Conservation (phyloP, 2,329 filamentous ascomycete genomes). For the Stemphylium lycopersici region DNA sequence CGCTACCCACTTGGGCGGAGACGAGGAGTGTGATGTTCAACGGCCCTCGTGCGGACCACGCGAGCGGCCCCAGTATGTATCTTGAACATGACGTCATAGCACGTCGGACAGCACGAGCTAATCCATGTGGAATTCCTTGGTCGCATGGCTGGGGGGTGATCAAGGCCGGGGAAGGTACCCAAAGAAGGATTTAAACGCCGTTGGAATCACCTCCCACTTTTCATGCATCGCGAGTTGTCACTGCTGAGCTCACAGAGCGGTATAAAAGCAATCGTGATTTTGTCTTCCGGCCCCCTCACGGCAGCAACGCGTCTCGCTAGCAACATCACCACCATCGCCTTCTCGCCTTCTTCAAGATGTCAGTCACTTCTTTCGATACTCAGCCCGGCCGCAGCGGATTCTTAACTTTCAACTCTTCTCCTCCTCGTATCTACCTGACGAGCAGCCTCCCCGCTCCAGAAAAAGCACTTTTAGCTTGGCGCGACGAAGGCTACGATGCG, state of each 20-base stretch:
- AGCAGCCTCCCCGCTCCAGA: slow-evolving; percentile 48
- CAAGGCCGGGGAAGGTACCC: background rate
- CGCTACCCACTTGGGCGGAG: background rate
- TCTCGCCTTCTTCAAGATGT: slow-evolving; percentile 24
- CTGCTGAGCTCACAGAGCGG: background rate
- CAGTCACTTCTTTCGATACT: slow-evolving; percentile 33
- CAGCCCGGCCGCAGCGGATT: slow-evolving; percentile 36
- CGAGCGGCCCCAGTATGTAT: background rate
- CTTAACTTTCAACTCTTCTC: slow-evolving; percentile 46
- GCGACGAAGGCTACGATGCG: slow-evolving; percentile 52
- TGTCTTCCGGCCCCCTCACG: background rate
- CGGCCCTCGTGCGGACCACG: background rate
- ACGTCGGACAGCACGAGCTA: slow-evolving; percentile 1
- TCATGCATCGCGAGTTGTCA: background rate
- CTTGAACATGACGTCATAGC: slow-evolving; percentile 8
- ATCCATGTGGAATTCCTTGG: slow-evolving; percentile 9
- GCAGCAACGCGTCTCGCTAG: background rate
- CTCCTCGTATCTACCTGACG: slow-evolving; percentile 50
- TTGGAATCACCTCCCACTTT: background rate
- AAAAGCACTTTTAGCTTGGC: slow-evolving; percentile 47
- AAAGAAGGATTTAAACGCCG: slow-evolving; percentile 1
- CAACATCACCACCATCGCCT: background rate
- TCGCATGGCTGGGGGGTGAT: slow-evolving; percentile 7
- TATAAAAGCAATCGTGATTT: background rate
- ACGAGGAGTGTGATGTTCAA: background rate